Conservation (phyloP, 768 basidiomycete genomes). For the Obba rivulosa region DNA sequence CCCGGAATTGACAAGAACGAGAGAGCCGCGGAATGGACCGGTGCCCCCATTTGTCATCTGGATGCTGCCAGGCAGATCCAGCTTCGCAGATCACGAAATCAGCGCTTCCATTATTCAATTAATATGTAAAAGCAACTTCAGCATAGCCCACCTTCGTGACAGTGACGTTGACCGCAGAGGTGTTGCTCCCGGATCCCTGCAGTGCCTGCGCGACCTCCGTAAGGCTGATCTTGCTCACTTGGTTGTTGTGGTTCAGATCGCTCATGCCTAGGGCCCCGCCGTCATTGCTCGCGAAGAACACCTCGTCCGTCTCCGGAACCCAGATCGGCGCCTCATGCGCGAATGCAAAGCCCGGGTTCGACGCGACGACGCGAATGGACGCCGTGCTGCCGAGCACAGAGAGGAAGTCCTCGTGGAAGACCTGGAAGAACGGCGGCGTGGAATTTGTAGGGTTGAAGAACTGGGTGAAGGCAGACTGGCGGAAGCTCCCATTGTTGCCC, state of each 20-base stretch:
- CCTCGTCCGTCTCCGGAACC: conserved; percentile 57
- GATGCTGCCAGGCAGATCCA: conserved; percentile 49
- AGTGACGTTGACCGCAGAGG: conserved; percentile 41
- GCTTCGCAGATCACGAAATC: conserved; percentile 32
- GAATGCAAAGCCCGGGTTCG: conserved; percentile 58
- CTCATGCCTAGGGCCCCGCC: conserved; percentile 62
- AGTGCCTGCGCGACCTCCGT: conserved; percentile 46
- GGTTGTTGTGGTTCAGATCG: conserved; percentile 58
- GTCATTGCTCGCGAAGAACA: conserved; percentile 67
- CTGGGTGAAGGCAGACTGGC: conserved; percentile 24
- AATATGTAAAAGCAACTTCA: too few species aligned
- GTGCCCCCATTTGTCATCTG: conserved; percentile 73
- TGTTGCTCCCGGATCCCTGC: conserved; percentile 21
- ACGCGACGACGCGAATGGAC: conserved; percentile 53
- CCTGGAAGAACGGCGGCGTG: conserved; percentile 55
- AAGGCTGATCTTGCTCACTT: conserved; percentile 58
- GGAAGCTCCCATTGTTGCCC: conserved; percentile 34
- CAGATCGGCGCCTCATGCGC: conserved; percentile 80
- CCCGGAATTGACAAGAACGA: conserved; percentile 62
- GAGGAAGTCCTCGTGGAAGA: conserved; percentile 51
- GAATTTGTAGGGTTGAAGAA: conserved; percentile 60
- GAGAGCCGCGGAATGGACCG: conserved; percentile 51
- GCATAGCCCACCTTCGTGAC: conserved; percentile 35
- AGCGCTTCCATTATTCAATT: too few species aligned
- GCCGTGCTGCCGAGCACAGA: conserved; percentile 52